A percentile compares a stretch with the other conserved stretches of the same genome.
Evolutionary conservation across 805 yeast genomes (phyloP).

Genomic region (Saturnispora silvae): DNA sequence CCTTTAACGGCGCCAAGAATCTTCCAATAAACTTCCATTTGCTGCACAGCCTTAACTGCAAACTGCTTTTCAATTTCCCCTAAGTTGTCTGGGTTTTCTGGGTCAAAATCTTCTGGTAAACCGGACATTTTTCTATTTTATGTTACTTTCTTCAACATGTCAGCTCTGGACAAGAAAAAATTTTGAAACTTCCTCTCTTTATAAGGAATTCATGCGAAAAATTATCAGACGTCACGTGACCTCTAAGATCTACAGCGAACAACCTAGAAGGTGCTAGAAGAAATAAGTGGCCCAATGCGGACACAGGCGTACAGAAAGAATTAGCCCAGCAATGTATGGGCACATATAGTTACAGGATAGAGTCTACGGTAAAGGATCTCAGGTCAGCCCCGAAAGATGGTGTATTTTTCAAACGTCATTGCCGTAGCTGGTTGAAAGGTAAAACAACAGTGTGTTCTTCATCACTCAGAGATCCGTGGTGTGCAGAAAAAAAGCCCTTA

Average conservation of each 20-base stretch:
- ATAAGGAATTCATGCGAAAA: no score
- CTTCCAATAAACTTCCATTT: slow-evolving; percentile 90
- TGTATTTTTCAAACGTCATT: slow-evolving; percentile 16
- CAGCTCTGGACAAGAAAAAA: no score
- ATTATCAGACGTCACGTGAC: not conserved
- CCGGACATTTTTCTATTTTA: slow-evolving; percentile 9
- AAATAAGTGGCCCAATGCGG: no score
- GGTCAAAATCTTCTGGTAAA: slow-evolving; percentile 26
- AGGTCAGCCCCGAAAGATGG: slow-evolving; percentile 22
- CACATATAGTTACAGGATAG: no score
- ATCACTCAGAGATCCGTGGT: slow-evolving; percentile 9
- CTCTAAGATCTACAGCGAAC: no score
- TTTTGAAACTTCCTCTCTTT: no score
- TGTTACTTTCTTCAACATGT: no score
- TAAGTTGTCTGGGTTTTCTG: slow-evolving; percentile 87
- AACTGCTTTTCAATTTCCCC: slow-evolving; percentile 96
- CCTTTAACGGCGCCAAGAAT: slow-evolving; percentile 66
- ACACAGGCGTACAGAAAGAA: no score
- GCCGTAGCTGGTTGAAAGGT: slow-evolving; percentile 18
- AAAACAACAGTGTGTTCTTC: slow-evolving; percentile 13
- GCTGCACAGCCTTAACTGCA: slow-evolving; percentile 94
- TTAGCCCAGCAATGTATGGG: no score
- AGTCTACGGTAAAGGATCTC: no score
- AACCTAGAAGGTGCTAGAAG: no score
- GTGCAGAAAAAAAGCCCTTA: no score